Conservation (phyloP, 345 rosid genomes). For the Bruguiera sexangula region DNA sequence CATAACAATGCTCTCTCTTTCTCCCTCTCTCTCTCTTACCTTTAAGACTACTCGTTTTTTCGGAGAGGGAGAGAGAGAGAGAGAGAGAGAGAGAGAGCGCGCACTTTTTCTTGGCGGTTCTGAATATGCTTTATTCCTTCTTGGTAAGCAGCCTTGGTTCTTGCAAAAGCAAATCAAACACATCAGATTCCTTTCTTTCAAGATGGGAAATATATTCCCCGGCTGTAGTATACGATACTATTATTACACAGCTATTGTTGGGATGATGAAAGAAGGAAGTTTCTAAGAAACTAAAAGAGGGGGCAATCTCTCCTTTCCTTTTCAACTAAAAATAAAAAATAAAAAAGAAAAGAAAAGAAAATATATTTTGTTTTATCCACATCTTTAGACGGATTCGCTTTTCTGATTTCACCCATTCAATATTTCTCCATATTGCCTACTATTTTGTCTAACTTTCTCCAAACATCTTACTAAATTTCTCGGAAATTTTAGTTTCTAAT, state of each 20-base stretch:
- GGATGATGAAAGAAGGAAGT: too few species aligned
- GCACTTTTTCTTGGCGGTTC: constrained; percentile 32
- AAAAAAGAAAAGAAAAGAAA: too few species aligned
- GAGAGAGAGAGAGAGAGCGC: neutral
- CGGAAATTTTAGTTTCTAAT: constrained; percentile 1
- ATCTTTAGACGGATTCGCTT: too few species aligned
- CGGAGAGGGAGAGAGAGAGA: neutral
- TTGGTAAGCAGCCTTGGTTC: constrained; percentile 60
- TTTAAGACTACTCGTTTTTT: neutral
- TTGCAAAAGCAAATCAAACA: constrained; percentile 41
- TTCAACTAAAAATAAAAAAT: too few species aligned
- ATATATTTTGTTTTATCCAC: too few species aligned
- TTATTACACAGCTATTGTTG: too few species aligned
- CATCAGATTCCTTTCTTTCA: constrained; percentile 62
- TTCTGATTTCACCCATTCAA: neutral
- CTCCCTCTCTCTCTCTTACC: neutral
- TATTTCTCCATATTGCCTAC: too few species aligned
- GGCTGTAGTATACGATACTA: neutral
- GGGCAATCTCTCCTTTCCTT: too few species aligned
- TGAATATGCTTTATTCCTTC: constrained; percentile 60
- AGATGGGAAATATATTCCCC: constrained; percentile 42
- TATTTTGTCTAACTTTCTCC: too few species aligned
- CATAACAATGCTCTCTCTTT: neutral
- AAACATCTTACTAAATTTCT: neutral
- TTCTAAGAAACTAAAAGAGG: too few species aligned